Conservation (phyloP, 2,329 filamentous ascomycete genomes). For the Fusarium sp. region DNA sequence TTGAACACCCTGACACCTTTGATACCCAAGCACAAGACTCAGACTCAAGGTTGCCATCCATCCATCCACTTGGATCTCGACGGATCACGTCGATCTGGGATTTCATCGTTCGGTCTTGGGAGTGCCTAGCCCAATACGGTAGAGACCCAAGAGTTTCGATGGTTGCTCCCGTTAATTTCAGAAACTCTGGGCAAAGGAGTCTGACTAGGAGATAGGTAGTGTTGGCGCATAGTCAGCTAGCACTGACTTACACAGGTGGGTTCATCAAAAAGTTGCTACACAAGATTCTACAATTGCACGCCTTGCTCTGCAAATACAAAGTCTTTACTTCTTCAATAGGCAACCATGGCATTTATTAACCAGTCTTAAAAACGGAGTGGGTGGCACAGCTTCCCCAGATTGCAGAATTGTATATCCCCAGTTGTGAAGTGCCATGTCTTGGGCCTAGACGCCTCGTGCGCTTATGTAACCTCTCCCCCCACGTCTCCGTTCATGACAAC, state of each 20-base stretch:
- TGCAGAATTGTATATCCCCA: neutral
- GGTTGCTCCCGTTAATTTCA: conserved; percentile 3
- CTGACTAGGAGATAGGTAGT: neutral
- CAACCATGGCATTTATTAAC: neutral
- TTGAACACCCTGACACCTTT: neutral
- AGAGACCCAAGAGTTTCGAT: conserved; percentile 2
- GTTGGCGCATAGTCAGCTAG: neutral
- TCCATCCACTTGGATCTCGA: neutral
- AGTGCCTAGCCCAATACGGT: neutral
- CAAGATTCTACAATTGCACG: neutral
- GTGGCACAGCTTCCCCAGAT: neutral
- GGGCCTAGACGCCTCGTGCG: neutral
- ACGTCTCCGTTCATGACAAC: conserved; percentile 18
- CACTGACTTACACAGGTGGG: neutral
- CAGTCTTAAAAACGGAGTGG: neutral
- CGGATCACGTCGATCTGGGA: neutral
- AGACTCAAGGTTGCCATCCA: neutral
- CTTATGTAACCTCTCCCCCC: conserved; percentile 28
- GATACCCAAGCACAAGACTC: neutral
- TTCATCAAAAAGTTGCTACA: neutral
- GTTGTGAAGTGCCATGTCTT: neutral
- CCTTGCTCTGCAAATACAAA: neutral
- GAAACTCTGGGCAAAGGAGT: neutral
- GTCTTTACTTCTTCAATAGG: neutral
- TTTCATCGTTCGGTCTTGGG: neutral